These are phyloP conservation scores for Suillus alpinus DNA, from an alignment of 768 basidiomycete species.

Conservation along the genomic window DNA sequence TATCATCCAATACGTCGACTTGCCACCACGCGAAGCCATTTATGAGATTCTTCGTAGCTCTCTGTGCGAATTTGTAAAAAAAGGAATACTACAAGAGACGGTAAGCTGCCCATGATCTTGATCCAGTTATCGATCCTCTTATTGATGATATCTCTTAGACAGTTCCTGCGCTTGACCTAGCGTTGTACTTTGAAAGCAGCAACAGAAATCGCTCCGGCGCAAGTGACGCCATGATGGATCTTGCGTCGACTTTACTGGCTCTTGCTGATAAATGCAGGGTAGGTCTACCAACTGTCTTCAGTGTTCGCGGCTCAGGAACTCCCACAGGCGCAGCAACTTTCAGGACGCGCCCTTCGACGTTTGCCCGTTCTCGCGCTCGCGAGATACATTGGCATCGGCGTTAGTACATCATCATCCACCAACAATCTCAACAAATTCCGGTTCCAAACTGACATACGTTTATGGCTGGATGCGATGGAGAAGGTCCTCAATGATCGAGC, in stretches of 20 bases:
- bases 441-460: constrained; percentile 42
- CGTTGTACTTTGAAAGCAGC: constrained; percentile 19
- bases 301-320: constrained; percentile 1
- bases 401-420: constrained; percentile 16
- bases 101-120: constrained; percentile 40
- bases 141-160: constrained; percentile 35
- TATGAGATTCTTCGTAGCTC: constrained; percentile 90
- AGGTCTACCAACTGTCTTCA: constrained; percentile 27
- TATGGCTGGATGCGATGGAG: constrained; percentile 87
- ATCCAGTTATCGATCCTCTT: neutral
- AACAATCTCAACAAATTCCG: constrained; percentile 8
- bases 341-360: constrained; percentile 86
- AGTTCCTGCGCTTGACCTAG: constrained; percentile 62
- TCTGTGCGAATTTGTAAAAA: constrained; percentile 73
- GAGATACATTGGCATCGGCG: constrained; percentile 63
- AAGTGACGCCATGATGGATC: constrained; percentile 32
- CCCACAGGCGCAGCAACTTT: constrained; percentile 70
- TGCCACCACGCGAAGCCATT: constrained; percentile 87
- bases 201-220: constrained; percentile 9
- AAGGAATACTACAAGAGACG: constrained; percentile 61
- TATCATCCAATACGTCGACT: constrained; percentile 90
- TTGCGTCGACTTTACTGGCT: constrained; percentile 56
- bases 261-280: constrained; percentile 83
- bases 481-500: constrained; percentile 62
- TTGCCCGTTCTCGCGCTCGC: constrained; percentile 95